A percentile compares a stretch with the other conserved stretches of the same genome.
Evolutionary conservation across 495 filamentous ascomycete genomes (phyloP).

Genomic region (Xylaria castorea): DNA sequence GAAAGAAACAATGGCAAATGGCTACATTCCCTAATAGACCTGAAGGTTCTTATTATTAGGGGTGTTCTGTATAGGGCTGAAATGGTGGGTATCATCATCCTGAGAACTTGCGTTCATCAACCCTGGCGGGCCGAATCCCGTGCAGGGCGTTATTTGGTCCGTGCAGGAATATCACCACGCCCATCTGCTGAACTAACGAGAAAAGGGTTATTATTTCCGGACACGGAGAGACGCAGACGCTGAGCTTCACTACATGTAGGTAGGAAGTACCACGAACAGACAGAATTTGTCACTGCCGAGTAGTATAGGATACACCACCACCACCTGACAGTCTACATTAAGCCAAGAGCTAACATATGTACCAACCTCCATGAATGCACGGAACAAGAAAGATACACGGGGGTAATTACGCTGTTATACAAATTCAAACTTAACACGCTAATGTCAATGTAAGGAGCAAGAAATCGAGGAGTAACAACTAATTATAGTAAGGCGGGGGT

Average conservation of each 20-base stretch:
- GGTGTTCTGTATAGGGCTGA: slow-evolving; percentile 40
- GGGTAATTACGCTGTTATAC: not conserved
- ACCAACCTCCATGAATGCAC: not conserved
- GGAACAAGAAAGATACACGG: not conserved
- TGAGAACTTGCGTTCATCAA: not conserved
- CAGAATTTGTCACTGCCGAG: slow-evolving; percentile 1
- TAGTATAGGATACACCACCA: not conserved
- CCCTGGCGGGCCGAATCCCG: slow-evolving; percentile 33
- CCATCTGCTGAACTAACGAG: not conserved
- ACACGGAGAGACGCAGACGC: not conserved
- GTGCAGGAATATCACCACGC: slow-evolving; percentile 22
- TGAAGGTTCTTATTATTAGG: slow-evolving; percentile 25
- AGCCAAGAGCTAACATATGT: not conserved
- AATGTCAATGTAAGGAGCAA: not conserved
- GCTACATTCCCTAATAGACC: not conserved
- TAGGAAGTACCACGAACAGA: not conserved
- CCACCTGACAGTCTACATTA: not conserved
- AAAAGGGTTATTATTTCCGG: slow-evolving; percentile 6
- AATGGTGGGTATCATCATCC: slow-evolving; percentile 39
- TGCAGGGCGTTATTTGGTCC: slow-evolving; percentile 20
- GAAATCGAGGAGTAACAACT: not conserved
- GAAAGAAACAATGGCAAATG: not conserved
- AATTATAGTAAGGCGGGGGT: not conserved
- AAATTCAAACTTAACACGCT: not conserved
- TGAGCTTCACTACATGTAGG: not conserved